Percentiles rank a stretch among this genome's conserved stretches.
Conservation (phyloP, 352 stramenopile species). For the Phytophthora pluvialis region DNA sequence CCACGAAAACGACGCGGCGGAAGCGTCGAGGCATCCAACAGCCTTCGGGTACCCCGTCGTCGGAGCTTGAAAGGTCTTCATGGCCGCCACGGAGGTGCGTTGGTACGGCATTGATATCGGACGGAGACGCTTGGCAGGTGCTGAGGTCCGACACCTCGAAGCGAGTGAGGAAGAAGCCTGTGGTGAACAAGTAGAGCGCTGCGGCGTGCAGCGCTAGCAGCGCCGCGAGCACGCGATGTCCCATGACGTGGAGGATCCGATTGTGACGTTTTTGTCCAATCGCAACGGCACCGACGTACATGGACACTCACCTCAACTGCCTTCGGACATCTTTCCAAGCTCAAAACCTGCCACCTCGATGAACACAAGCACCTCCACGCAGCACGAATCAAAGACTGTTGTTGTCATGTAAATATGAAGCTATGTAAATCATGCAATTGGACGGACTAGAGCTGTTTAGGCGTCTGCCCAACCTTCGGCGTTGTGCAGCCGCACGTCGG, state of each 20-base stretch:
- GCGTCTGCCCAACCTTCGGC: slow-evolving; percentile 89
- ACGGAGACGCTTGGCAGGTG: slow-evolving; percentile 48
- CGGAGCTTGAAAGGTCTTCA: slow-evolving; percentile 5
- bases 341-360: not conserved
- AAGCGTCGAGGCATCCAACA: slow-evolving; percentile 87
- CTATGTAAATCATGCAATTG: slow-evolving; percentile 28
- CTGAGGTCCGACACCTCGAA: slow-evolving; percentile 84
- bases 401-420: slow-evolving; percentile 20
- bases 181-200: slow-evolving; percentile 84
- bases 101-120: slow-evolving; percentile 1
- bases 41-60: not conserved
- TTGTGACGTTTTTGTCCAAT: slow-evolving; percentile 26
- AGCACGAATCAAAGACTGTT: not conserved
- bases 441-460: slow-evolving; percentile 33
- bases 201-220: slow-evolving; percentile 53
- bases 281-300: slow-evolving; percentile 9
- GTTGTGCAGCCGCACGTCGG: slow-evolving; percentile 92
- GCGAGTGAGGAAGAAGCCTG: slow-evolving; percentile 90
- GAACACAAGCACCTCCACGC: not conserved
- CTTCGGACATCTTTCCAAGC: too few species aligned
- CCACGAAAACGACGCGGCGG: slow-evolving; percentile 91
- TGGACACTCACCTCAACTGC: slow-evolving; percentile 7
- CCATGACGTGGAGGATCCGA: slow-evolving; percentile 25
- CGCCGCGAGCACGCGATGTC: slow-evolving; percentile 34
- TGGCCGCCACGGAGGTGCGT: slow-evolving; percentile 15